Conservation (phyloP, 2,329 filamentous ascomycete species). For the Cryphonectria carpinicola region DNA sequence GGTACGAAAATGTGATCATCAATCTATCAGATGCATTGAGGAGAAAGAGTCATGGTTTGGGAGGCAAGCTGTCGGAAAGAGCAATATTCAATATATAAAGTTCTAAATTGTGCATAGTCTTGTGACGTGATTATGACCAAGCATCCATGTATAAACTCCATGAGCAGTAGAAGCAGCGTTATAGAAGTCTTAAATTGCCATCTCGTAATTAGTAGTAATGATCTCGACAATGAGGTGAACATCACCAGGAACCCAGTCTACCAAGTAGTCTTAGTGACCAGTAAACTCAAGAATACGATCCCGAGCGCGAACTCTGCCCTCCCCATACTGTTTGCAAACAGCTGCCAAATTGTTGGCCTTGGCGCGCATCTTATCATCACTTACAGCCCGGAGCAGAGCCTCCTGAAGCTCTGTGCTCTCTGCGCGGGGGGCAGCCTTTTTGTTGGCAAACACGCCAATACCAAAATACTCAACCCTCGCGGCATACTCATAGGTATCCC, state of each 20-base stretch:
- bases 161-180: neutral
- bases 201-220: neutral
- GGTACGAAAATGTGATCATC: neutral
- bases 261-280: neutral
- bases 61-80: neutral
- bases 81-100: neutral
- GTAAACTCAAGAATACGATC: conserved; percentile 7
- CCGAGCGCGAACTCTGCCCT: conserved; percentile 16
- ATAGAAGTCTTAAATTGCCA: neutral
- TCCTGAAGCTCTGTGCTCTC: conserved; percentile 2
- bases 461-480: conserved; percentile 22
- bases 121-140: neutral
- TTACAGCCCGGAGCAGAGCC: conserved; percentile 6
- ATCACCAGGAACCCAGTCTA: neutral
- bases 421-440: conserved; percentile 12
- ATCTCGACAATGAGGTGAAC: neutral
- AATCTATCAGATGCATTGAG: neutral
- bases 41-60: neutral
- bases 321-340: conserved; percentile 3
- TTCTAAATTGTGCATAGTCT: neutral
- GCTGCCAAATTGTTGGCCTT: conserved; percentile 8
- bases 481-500: conserved; percentile 20
- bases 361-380: neutral
- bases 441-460: conserved; percentile 19
- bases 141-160: neutral